Conservation (phyloP, 2,329 filamentous ascomycete genomes). For the Thielaviopsis punctulata region DNA sequence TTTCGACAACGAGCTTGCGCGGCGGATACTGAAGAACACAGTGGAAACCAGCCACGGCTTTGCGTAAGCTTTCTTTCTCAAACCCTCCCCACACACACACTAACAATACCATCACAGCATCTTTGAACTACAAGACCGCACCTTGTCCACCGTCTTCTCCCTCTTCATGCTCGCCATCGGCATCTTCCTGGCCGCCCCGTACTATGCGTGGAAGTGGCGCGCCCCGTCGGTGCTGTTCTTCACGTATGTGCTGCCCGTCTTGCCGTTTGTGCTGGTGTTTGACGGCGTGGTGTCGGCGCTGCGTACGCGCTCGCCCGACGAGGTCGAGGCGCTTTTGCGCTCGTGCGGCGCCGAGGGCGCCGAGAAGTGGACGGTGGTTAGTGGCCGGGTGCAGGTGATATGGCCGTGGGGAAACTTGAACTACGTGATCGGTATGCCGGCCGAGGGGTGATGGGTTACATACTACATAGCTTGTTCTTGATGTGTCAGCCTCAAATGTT, state of each 20-base stretch:
- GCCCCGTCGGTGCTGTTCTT: constrained; percentile 42
- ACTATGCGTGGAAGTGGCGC: constrained; percentile 34
- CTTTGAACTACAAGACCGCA: constrained; percentile 57
- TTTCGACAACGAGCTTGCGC: constrained; percentile 47
- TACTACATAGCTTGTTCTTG: no score
- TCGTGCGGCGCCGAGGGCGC: constrained; percentile 27
- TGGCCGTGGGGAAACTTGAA: constrained; percentile 34
- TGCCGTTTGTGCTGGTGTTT: constrained; percentile 50
- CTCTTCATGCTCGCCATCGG: constrained; percentile 35
- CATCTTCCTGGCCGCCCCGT: constrained; percentile 33
- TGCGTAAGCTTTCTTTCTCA: constrained; percentile 20
- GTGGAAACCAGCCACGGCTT: constrained; percentile 49
- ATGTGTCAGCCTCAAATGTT: not conserved
- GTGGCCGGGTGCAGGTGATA: constrained; percentile 29
- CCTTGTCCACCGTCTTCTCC: constrained; percentile 34
- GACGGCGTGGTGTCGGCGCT: constrained; percentile 53
- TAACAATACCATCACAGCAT: constrained; percentile 26
- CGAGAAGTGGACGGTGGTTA: constrained; percentile 31
- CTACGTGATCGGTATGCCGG: constrained; percentile 34
- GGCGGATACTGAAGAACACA: constrained; percentile 44
- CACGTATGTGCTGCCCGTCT: constrained; percentile 46
- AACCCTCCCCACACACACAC: not conserved
- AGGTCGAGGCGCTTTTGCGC: constrained; percentile 43
- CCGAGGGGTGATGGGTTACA: not conserved
- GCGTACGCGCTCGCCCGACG: constrained; percentile 47